Evolutionary conservation across 2,329 filamentous ascomycete genomes (phyloP), one percentile per base, ranked within the genome.

Genomic region (Hortaea sp.): DNA sequence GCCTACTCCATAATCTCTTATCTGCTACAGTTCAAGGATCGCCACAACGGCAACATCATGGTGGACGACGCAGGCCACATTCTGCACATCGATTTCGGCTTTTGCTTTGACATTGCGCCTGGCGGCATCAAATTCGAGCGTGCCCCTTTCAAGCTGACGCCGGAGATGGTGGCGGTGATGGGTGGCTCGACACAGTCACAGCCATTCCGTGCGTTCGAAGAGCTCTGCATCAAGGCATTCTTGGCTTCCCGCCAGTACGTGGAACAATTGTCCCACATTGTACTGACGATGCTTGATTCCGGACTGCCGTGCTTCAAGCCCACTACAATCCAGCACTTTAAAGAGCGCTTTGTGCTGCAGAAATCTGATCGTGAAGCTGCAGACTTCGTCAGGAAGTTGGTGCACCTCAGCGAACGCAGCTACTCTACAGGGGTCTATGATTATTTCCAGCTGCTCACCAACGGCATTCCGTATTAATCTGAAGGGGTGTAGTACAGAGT

Each of bases 21-120:
- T 70, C 74, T 98, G 10, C 73, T 98, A 34, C 94, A 98, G 62
- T 97, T 99, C 81, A 99, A 99, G 68, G 92, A 99, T 64, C 83
- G 92, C 3, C 92, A 98, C 71, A 98, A 98, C 66, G 92, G 92
- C 51, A 98, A 98, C 72, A 98, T 98, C 72, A 98, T 98, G 94
- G 82, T 98, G 53, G 90, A 98, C 65, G 90, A 95, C 60, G 86
- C 85, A 0, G 92, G 94, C 4, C 92, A 98, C 68, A 95, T 98
- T 60, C 78, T 98, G 45, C 92, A 98, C 71, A 97, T 98, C 57
- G 92, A 98, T 66, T 98, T 98, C 62, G 92, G 92, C 7, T 99
- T 98, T 77, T 97, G 90, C 70, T 98, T 99, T 69, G 94, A 98
- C 62, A 97, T 98, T 57, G 92, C 89, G 1, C 92, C 92, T 0